These are phyloP conservation scores for Mycena belliarum DNA, from an alignment of 768 basidiomycete species.

Conservation along the genomic window DNA sequence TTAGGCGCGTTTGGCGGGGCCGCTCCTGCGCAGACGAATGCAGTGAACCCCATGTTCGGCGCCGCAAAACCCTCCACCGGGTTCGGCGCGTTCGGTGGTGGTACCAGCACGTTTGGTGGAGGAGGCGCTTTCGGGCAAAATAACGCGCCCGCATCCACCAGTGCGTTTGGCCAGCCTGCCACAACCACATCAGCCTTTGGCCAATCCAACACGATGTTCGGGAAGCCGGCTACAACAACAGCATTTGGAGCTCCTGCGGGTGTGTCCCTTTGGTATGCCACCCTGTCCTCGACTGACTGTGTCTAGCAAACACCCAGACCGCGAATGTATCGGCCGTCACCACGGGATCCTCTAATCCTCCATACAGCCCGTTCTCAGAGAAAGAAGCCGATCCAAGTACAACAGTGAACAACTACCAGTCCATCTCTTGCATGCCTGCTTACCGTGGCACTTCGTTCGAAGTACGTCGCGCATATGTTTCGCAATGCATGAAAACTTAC, in stretches of 20 bases:
- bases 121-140: constrained; percentile 46
- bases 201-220: constrained; percentile 47
- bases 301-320: constrained; percentile 30
- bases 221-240: constrained; percentile 40
- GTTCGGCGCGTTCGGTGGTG: constrained; percentile 74
- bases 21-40: constrained; percentile 38
- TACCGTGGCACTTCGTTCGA: constrained; percentile 81
- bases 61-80: constrained; percentile 69
- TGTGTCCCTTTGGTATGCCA: constrained; percentile 23
- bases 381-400: constrained; percentile 57
- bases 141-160: constrained; percentile 29
- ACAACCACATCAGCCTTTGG: constrained; percentile 56
- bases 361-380: constrained; percentile 60
- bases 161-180: constrained; percentile 44
- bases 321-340: constrained; percentile 53
- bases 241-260: constrained; percentile 44
- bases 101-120: constrained; percentile 48
- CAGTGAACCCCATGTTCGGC: constrained; percentile 55
- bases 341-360: constrained; percentile 68
- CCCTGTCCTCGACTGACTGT: constrained; percentile 3
- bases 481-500: constrained; percentile 16
- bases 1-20: constrained; percentile 48
- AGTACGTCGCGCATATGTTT: constrained; percentile 43
- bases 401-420: constrained; percentile 70
- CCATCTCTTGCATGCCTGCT: constrained; percentile 76